Evolutionary conservation across 495 filamentous ascomycete genomes (phyloP).

Genomic region (Xylaria intraflava): DNA sequence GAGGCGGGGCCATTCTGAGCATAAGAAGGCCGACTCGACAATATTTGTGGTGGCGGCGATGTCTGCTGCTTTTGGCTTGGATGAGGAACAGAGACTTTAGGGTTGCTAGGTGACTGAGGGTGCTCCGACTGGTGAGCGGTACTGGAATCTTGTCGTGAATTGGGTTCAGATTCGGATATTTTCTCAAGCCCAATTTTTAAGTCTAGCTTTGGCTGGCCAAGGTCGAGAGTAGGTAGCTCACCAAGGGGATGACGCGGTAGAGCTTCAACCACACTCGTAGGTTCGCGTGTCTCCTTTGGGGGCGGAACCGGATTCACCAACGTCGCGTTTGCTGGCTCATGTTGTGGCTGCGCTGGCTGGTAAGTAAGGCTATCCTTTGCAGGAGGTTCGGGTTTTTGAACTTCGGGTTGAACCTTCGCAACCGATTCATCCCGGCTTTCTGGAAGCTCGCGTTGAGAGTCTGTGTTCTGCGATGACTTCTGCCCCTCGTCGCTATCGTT

Average conservation of each 20-base stretch:
- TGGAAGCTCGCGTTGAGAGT: not conserved
- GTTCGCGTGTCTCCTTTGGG: conserved; percentile 15
- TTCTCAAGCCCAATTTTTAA: not conserved
- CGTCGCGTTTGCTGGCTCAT: not conserved
- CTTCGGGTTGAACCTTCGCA: not conserved
- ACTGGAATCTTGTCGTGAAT: not conserved
- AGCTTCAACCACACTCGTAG: conserved; percentile 1
- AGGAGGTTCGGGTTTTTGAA: not conserved
- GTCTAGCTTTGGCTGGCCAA: not conserved
- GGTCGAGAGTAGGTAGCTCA: not conserved
- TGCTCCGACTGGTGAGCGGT: not conserved
- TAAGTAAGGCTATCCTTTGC: not conserved
- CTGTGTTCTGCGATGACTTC: not conserved
- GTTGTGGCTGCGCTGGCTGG: not conserved
- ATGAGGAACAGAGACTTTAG: not conserved
- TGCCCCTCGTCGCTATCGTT: not conserved
- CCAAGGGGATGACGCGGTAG: conserved; percentile 18
- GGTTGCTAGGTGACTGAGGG: not conserved
- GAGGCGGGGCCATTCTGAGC: not conserved
- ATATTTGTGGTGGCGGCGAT: not conserved
- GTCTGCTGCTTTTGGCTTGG: not conserved
- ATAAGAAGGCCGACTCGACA: not conserved
- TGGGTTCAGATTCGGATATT: not conserved
- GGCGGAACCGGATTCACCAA: conserved; percentile 7
- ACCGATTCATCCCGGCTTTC: not conserved